Evolutionary conservation across 2,329 filamentous ascomycete genomes (phyloP), one percentile per base, ranked within the genome.

Genomic region (Talaromyces islandicus): DNA sequence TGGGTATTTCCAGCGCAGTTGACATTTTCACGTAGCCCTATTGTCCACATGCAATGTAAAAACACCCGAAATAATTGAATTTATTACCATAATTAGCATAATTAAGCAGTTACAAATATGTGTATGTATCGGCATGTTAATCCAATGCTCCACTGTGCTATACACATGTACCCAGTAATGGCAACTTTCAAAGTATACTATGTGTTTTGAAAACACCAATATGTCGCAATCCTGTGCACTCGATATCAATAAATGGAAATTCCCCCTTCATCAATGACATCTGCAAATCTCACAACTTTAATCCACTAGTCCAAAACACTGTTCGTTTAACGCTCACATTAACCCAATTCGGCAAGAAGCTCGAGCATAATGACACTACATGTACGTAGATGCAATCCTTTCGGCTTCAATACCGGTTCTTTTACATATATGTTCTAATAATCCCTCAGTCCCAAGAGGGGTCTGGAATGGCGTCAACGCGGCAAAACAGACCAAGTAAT

Each of bases 401-500:
- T n/a, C 5, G 9, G n/a, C 19, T 10, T 46, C 19, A 46, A 12
- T 24, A 46, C 12, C 43, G 4, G 6, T 46, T 35, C 3, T 43
- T 43, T 43, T 41, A 3, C 38, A 19, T 43, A 12, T 32, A 12
- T 32, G 30, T 12, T 11, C 48, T 60, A 11, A 60, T 60, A 54
- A 54, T 59, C 52, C 58, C 54, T 6, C 25, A 27, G 6, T 43
- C 10, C 19, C 38, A 27, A 17, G 27, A 7, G 58, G 58, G n/a
- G n/a, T n/a, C 19, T 60, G 58, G 58, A 11, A 52, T 41, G 14
- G 11, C 12, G 46, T 48, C n/a, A 35, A 60, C 14, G 54, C 32
- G 58, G 58, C 17, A 60, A 60, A 60, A 53, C 32, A 9, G 58
- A 60, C 3, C 7, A 25, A 2, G 54, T 57, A 30, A 48, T 60